Conservation (phyloP, 306 rosid genomes). For the Purshia tridentata region DNA sequence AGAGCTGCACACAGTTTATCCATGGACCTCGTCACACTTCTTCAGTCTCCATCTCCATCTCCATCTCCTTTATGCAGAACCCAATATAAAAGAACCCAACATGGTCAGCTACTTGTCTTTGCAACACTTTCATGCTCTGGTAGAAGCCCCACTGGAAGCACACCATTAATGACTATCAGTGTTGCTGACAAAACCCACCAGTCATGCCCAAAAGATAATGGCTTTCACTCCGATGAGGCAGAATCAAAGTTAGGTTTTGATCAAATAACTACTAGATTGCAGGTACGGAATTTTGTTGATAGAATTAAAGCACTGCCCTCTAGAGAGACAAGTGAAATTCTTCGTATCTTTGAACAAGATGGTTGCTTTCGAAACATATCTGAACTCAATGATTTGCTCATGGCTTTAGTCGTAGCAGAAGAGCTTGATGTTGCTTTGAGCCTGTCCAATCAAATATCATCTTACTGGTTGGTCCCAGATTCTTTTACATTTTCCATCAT, state of each 20-base stretch:
- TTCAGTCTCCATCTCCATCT: constrained; percentile 28
- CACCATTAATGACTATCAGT: background rate
- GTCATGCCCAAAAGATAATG: constrained; percentile 10
- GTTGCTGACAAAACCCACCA: background rate
- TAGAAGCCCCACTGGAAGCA: constrained; percentile 5
- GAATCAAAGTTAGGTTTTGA: constrained; percentile 21
- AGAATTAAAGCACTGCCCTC: constrained; percentile 35
- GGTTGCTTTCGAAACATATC: constrained; percentile 29
- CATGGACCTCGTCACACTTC: constrained; percentile 15
- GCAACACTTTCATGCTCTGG: constrained; percentile 14
- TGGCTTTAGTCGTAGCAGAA: constrained; percentile 42
- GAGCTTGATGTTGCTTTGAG: constrained; percentile 38
- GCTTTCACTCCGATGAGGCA: constrained; percentile 8
- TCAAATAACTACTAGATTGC: constrained; percentile 24
- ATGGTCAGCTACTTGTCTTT: constrained; percentile 12
- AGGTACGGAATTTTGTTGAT: constrained; percentile 29
- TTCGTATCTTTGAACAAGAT: constrained; percentile 21
- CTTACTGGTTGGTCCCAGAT: constrained; percentile 49
- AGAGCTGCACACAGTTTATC: background rate
- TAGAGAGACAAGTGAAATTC: constrained; percentile 24
- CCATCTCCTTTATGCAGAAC: constrained; percentile 20
- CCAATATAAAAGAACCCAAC: constrained; percentile 19
- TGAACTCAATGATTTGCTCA: constrained; percentile 54
- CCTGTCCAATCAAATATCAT: constrained; percentile 35
- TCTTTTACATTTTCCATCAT: constrained; percentile 52